A percentile compares a stretch with the other conserved stretches of the same genome.
Conservation (phyloP, 2,329 filamentous ascomycete genomes). For the Sclerotinia borealis region DNA sequence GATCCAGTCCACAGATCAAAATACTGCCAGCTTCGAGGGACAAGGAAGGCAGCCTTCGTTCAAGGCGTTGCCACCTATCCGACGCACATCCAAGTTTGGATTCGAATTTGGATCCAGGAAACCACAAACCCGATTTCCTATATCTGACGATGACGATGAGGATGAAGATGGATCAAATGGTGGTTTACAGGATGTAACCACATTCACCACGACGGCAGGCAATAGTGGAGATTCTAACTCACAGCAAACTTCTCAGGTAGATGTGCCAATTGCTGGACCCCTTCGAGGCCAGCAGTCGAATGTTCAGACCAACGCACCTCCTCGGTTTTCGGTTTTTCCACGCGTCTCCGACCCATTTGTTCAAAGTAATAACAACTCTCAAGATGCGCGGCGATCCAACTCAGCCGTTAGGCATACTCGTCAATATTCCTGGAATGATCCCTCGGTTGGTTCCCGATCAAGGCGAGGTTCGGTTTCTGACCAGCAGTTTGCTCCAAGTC, state of each 20-base stretch:
- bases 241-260: not conserved
- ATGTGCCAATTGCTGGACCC: not conserved
- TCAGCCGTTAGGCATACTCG: not conserved
- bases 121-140: slow-evolving; percentile 26
- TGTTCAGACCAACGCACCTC: not conserved
- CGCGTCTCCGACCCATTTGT: not conserved
- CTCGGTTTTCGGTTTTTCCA: slow-evolving; percentile 2
- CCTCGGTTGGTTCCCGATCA: not conserved
- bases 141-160: slow-evolving; percentile 25
- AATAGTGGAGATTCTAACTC: not conserved
- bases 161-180: slow-evolving; percentile 6
- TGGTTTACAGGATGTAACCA: not conserved
- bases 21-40: not conserved
- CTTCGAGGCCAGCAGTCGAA: not conserved
- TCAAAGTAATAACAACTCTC: not conserved
- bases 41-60: slow-evolving; percentile 34
- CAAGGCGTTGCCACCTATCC: slow-evolving; percentile 47
- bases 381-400: not conserved
- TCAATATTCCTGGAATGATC: not conserved
- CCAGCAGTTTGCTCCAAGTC: not conserved
- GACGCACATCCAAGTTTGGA: slow-evolving; percentile 51
- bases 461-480: slow-evolving; percentile 3
- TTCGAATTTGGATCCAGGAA: slow-evolving; percentile 32
- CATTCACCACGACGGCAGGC: not conserved
- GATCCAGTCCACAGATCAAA: not conserved